These are phyloP conservation scores for Zostera marina DNA, from an alignment of 116 monocot genomes.

Conservation along the genomic window DNA sequence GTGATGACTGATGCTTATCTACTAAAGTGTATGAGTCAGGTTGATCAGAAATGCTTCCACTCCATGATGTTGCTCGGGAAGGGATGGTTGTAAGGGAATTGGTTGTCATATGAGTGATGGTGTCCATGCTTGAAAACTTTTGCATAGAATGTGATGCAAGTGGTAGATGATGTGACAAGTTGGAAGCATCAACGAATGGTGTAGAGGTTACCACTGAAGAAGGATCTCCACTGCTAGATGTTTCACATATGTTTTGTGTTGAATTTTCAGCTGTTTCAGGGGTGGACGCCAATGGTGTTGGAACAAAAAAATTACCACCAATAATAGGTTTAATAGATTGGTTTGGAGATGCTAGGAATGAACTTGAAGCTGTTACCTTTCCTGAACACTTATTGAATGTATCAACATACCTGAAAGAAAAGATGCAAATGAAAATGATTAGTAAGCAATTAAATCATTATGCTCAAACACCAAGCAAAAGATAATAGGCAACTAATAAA, in stretches of 20 bases:
- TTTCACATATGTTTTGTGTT: conserved; percentile 5
- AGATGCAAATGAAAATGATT: neutral
- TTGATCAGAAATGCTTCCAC: conserved; percentile 27
- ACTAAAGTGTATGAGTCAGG: conserved; percentile 1
- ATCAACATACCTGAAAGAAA: conserved; percentile 59
- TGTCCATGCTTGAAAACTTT: conserved; percentile 51
- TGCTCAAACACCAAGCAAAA: too few relatives aligned
- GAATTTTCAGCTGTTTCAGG: conserved; percentile 13
- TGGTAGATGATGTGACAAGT: conserved; percentile 7
- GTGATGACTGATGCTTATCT: neutral
- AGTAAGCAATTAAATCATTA: neutral
- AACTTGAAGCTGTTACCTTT: conserved; percentile 17
- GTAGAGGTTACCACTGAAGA: neutral
- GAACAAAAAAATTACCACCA: conserved; percentile 63
- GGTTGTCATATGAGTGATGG: conserved; percentile 23
- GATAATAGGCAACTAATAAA: neutral
- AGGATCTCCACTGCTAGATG: conserved; percentile 9
- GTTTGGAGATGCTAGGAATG: conserved; percentile 38
- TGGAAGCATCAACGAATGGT: neutral
- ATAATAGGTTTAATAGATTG: conserved; percentile 38
- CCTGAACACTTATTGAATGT: conserved; percentile 69
- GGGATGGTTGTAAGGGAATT: conserved; percentile 11
- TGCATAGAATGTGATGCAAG: conserved; percentile 9
- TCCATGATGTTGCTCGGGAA: conserved; percentile 69
- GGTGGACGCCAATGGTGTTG: conserved; percentile 21